A percentile compares a stretch with the other conserved stretches of the same genome.
phyloP scores from a whole-genome alignment of 257 asterid genomes.

The Primulina eburnea region DNA sequence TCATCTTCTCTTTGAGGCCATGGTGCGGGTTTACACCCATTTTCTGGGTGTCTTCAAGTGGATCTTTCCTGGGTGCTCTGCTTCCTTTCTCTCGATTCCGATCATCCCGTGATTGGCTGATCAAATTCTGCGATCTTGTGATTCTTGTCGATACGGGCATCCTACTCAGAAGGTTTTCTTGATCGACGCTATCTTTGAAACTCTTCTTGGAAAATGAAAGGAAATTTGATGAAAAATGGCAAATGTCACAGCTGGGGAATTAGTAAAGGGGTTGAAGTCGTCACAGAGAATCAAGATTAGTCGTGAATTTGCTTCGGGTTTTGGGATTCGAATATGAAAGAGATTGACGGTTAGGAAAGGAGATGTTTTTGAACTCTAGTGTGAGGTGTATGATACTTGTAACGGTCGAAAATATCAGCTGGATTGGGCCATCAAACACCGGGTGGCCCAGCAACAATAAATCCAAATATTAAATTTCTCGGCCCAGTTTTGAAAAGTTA shows the following conservation, averaged over 20 bases:
- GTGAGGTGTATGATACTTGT: background rate
- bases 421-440: background rate
- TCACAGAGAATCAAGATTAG: background rate
- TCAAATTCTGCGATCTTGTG: background rate
- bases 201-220: background rate
- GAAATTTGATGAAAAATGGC: background rate
- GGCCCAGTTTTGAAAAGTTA: background rate
- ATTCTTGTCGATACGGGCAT: background rate
- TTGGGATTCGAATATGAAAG: background rate
- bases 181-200: background rate
- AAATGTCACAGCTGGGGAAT: background rate
- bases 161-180: background rate
- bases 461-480: background rate
- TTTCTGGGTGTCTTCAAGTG: background rate
- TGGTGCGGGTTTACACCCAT: constrained; percentile 43
- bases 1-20: constrained; percentile 65
- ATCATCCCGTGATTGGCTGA: background rate
- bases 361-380: background rate
- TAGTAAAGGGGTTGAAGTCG: background rate
- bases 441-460: background rate
- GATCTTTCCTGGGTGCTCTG: background rate
- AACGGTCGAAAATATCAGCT: background rate
- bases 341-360: background rate
- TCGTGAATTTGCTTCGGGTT: background rate
- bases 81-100: background rate